Percentiles rank a stretch among this genome's conserved stretches.
These are phyloP conservation scores for Backusella circina DNA, from an alignment of 192 early-diverging fungal species.

Conservation along the genomic window DNA sequence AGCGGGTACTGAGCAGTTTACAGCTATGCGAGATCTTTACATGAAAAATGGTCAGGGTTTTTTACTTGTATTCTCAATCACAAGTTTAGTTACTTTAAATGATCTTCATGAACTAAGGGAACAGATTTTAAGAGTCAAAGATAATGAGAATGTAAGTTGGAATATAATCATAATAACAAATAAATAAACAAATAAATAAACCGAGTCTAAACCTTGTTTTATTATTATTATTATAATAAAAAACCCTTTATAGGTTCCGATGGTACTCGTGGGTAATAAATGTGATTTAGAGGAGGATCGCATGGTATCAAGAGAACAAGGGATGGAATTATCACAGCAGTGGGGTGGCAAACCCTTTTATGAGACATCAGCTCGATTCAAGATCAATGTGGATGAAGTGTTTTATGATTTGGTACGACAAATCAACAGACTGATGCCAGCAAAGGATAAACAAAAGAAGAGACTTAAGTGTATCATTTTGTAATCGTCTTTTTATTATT, in stretches of 20 bases:
- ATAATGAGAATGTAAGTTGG: constrained; percentile 54
- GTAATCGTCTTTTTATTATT: not conserved
- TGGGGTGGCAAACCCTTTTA: constrained; percentile 70
- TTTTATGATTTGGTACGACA: constrained; percentile 88
- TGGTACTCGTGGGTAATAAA: constrained; percentile 90
- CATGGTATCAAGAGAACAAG: constrained; percentile 62
- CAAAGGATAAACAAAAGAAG: constrained; percentile 44
- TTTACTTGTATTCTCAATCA: constrained; percentile 84
- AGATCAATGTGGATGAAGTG: constrained; percentile 86
- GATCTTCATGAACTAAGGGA: constrained; percentile 72
- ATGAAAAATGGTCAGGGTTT: constrained; percentile 92
- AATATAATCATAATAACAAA: not conserved
- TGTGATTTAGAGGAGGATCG: constrained; percentile 79
- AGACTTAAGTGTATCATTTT: constrained; percentile 22
- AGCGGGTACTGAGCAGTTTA: constrained; percentile 69
- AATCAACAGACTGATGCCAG: constrained; percentile 77
- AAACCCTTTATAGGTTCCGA: constrained; percentile 80
- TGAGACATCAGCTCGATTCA: constrained; percentile 84
- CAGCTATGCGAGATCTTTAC: constrained; percentile 82
- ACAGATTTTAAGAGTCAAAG: constrained; percentile 81
- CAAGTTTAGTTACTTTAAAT: constrained; percentile 65
- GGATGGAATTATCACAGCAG: constrained; percentile 54
- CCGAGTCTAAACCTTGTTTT: not conserved
- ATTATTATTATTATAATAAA: constrained; percentile 65
- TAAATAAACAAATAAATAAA: constrained; percentile 6